Base-by-base conservation (phyloP, 345 rosid species). In the Passiflora organensis region DNA sequence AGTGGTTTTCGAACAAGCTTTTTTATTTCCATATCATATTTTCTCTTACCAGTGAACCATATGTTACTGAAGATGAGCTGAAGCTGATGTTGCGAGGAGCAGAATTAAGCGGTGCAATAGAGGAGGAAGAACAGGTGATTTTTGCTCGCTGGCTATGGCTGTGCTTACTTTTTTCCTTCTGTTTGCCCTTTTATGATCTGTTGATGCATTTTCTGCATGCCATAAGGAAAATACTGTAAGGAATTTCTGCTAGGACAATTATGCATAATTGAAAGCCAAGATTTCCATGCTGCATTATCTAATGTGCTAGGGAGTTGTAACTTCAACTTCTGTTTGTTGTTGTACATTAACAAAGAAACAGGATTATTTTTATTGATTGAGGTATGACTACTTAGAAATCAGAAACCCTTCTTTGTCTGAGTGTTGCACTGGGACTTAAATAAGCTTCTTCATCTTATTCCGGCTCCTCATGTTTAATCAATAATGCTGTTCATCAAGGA, bases 41-140 rank as follows among this genome's bases (percentile, higher is more conserved):
- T 39, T 36, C 48, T 21, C 19, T 65, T 37, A 38, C 58, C 58
- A 93, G 95, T 15, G 97, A 93, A 69, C 97, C 95, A 39, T 89
- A 84, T 71, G 99, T 93, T 60, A 89, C 97, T 63, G 97, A 89
- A 69, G 99, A 93, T 64, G 97, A 93, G 77, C 53, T 93, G 67
- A 89, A 93, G 76, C 67, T 93, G 76, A 89, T 93, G 99, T 62
- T 93, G 73, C 78, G 95, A 23, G 99, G 99, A 41, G 99, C 96
- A 64, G 96, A 89, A 71, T 45, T 93, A 57, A 93, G 99, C 64
- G 99, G 99, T 5, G 97, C 97, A n/a, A 93, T 93, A 60, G 99
- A 93, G 75, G 99, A 89, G 81, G 99, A 93, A 70, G 99, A 93
- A 63, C 99, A 93, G 89, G 97, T 86, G 72, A 62, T 39, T 12